Percentiles rank a stretch among this genome's conserved stretches.
phyloP scores from a whole-genome alignment of 148 eudicot genomes.

The Heliamphora exappendiculata region DNA sequence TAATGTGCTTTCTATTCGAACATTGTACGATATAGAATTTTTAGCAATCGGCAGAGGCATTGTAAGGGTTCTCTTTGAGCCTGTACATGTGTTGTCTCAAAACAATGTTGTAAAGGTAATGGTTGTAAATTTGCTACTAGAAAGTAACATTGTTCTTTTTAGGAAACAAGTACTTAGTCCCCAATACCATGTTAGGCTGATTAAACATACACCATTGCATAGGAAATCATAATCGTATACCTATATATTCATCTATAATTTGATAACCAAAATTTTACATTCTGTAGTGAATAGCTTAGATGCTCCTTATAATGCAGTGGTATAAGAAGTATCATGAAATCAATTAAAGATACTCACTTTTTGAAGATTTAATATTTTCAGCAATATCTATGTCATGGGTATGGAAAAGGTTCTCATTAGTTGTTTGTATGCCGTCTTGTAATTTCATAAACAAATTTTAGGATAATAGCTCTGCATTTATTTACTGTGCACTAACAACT shows the following conservation, averaged over 20 bases:
- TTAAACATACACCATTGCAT: background rate
- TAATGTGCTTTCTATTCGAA: background rate
- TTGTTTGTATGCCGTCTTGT: background rate
- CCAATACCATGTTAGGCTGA: background rate
- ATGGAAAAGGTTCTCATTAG: background rate
- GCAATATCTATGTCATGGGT: background rate
- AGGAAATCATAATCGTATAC: background rate
- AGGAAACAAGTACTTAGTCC: background rate
- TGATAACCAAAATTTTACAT: background rate
- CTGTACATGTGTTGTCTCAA: background rate
- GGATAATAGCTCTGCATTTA: background rate
- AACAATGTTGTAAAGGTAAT: background rate
- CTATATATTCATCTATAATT: background rate
- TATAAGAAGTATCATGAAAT: background rate
- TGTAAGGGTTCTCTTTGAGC: background rate
- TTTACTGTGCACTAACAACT: too few species aligned
- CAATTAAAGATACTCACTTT: background rate
- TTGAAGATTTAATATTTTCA: background rate
- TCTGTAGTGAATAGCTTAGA: background rate
- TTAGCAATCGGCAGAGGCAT: background rate
- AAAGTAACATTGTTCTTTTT: background rate
- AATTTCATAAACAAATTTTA: background rate
- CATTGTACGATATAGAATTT: background rate
- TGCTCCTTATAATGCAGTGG: background rate
- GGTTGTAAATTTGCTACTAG: background rate